phyloP scores from a whole-genome alignment of 164 flowering plant genomes.

The Dillenia turbinata region DNA sequence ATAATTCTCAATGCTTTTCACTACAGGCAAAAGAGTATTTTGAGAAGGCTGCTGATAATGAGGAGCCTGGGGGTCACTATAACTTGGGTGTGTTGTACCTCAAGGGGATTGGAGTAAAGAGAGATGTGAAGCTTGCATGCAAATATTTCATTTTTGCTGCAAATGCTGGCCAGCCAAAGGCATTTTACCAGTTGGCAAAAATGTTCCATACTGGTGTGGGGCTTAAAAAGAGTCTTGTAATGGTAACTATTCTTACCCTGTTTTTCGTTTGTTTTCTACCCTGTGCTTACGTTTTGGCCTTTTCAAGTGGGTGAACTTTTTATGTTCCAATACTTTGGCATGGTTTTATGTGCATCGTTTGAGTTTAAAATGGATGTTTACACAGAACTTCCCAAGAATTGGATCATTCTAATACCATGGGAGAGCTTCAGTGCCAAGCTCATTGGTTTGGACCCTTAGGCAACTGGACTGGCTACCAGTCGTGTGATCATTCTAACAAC shows the following conservation, averaged over 20 bases:
- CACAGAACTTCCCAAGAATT: too few relatives aligned
- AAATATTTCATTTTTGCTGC: slow-evolving; percentile 66
- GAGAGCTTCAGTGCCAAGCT: too few relatives aligned
- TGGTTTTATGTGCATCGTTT: too few relatives aligned
- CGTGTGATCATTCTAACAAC: too few relatives aligned
- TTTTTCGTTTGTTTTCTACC: background rate
- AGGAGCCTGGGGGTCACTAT: slow-evolving; percentile 88
- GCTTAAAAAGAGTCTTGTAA: slow-evolving; percentile 67
- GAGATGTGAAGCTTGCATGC: slow-evolving; percentile 61
- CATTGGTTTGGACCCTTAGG: too few relatives aligned
- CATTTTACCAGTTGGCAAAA: slow-evolving; percentile 92
- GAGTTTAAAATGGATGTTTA: too few relatives aligned
- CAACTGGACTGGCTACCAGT: too few relatives aligned
- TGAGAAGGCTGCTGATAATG: slow-evolving; percentile 86
- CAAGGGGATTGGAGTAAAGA: slow-evolving; percentile 90
- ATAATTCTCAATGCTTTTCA: slow-evolving; percentile 1
- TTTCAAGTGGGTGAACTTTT: background rate
- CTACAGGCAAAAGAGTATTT: slow-evolving; percentile 90
- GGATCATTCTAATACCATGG: too few relatives aligned
- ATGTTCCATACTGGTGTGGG: slow-evolving; percentile 97
- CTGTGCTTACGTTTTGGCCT: background rate
- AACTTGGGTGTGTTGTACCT: slow-evolving; percentile 94
- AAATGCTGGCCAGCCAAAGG: slow-evolving; percentile 92
- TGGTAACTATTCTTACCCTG: slow-evolving; percentile 41
- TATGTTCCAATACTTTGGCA: background rate